These are phyloP conservation scores for Chloris gayana DNA, from an alignment of 176 grass and related monocot species.

Conservation along the genomic window DNA sequence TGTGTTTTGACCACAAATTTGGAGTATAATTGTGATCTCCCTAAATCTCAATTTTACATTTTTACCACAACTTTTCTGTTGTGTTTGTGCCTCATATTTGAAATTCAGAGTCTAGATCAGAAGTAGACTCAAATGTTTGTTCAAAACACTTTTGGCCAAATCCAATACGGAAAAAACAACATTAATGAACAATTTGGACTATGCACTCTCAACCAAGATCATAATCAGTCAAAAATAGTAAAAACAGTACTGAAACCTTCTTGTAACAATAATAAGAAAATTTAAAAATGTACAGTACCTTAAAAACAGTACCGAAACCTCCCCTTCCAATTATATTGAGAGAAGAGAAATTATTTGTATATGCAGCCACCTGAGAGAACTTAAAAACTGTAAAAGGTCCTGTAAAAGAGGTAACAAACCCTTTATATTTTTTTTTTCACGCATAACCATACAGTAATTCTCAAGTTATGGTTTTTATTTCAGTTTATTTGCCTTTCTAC, in stretches of 20 bases:
- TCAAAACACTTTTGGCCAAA: too few relatives aligned
- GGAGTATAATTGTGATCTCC: too few relatives aligned
- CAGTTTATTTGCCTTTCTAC: background rate
- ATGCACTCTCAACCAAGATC: too few relatives aligned
- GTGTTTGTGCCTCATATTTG: too few relatives aligned
- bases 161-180: too few relatives aligned
- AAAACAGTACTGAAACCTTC: background rate
- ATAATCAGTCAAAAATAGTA: too few relatives aligned
- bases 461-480: background rate
- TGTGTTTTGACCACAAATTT: too few relatives aligned
- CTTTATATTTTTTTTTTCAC: background rate
- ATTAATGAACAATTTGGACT: background rate
- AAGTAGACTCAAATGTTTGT: too few relatives aligned
- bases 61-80: too few relatives aligned
- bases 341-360: constrained; percentile 17
- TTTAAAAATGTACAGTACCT: background rate
- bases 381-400: background rate
- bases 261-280: too few relatives aligned
- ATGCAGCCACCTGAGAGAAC: background rate
- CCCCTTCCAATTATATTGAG: background rate
- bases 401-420: background rate
- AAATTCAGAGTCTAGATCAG: too few relatives aligned
- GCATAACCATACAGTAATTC: background rate
- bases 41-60: too few relatives aligned
- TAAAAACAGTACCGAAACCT: background rate